Conservation (phyloP, 179 eudicot species). For the Spergularia azorica region DNA sequence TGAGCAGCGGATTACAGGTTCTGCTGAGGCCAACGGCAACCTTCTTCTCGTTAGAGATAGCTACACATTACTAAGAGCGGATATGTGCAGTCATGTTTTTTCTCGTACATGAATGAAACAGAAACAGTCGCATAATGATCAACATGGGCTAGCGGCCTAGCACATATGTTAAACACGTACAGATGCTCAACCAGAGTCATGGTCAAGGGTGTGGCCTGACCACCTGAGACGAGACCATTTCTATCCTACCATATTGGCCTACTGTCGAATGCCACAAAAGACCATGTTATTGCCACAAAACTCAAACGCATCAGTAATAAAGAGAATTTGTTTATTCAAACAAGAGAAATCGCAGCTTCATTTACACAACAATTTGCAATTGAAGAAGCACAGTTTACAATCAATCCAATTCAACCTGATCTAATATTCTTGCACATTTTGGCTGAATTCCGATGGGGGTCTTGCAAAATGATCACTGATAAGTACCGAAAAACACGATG, state of each 20-base stretch:
- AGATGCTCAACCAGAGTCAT: too few relatives aligned
- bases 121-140: too few relatives aligned
- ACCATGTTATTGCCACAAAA: not conserved
- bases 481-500: slow-evolving; percentile 26
- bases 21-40: too few relatives aligned
- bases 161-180: too few relatives aligned
- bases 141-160: too few relatives aligned
- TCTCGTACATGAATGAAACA: too few relatives aligned
- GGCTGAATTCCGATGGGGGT: not conserved
- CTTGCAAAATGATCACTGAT: slow-evolving; percentile 12
- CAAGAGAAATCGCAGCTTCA: slow-evolving; percentile 2
- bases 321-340: not conserved
- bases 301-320: not conserved
- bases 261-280: not conserved
- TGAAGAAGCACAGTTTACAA: slow-evolving; percentile 8
- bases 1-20: too few relatives aligned
- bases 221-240: too few relatives aligned
- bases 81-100: too few relatives aligned
- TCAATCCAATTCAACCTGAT: slow-evolving; percentile 13
- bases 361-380: slow-evolving; percentile 8
- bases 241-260: not conserved
- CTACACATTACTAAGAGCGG: too few relatives aligned
- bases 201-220: too few relatives aligned
- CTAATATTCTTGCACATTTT: slow-evolving; percentile 8
- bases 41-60: too few relatives aligned